A percentile compares a stretch with the other conserved stretches of the same genome.
These are phyloP conservation scores for Thraustochytrium striatum DNA, from an alignment of 352 stramenopile genomes.

Conservation along the genomic window DNA sequence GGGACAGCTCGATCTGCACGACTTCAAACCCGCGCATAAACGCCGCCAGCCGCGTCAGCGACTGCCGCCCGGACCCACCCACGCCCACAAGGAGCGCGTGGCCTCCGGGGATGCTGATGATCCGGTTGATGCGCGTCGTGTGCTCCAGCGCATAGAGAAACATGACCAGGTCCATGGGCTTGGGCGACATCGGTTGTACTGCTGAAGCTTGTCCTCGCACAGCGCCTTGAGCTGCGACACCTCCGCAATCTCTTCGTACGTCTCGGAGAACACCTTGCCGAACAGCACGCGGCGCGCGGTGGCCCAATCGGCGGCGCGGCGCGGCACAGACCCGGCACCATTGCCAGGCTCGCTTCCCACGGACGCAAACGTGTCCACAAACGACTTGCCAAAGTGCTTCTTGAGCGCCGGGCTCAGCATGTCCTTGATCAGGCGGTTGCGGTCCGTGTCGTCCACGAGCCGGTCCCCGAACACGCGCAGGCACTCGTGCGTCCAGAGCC, in stretches of 20 bases:
- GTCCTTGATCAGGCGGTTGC: conserved; percentile 81
- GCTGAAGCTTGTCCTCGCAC: conserved; percentile 84
- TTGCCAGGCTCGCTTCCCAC: conserved; percentile 49
- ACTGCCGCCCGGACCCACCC: conserved; percentile 89
- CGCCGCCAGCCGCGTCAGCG: conserved; percentile 77
- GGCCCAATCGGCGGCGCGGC: conserved; percentile 65
- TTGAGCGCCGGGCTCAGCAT: conserved; percentile 66
- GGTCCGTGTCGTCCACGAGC: conserved; percentile 74
- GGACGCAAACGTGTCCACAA: conserved; percentile 14
- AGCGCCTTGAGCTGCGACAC: conserved; percentile 77
- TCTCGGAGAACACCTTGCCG: conserved; percentile 59
- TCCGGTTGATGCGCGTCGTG: conserved; percentile 80
- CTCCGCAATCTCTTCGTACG: conserved; percentile 87
- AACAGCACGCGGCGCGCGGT: conserved; percentile 57
- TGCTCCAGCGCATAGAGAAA: conserved; percentile 91
- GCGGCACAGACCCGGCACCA: too few relatives aligned
- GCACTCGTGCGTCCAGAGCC: conserved; percentile 86
- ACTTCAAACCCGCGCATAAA: conserved; percentile 87
- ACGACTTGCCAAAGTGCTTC: conserved; percentile 42
- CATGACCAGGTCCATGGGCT: conserved; percentile 88
- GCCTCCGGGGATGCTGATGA: conserved; percentile 82
- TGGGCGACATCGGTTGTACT: conserved; percentile 86
- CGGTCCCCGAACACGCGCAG: conserved; percentile 89
- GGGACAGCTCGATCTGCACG: conserved; percentile 86
- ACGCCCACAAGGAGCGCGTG: conserved; percentile 88